Evolutionary conservation across 768 basidiomycete species (phyloP).

Genomic region (Tephrocybe sp.): DNA sequence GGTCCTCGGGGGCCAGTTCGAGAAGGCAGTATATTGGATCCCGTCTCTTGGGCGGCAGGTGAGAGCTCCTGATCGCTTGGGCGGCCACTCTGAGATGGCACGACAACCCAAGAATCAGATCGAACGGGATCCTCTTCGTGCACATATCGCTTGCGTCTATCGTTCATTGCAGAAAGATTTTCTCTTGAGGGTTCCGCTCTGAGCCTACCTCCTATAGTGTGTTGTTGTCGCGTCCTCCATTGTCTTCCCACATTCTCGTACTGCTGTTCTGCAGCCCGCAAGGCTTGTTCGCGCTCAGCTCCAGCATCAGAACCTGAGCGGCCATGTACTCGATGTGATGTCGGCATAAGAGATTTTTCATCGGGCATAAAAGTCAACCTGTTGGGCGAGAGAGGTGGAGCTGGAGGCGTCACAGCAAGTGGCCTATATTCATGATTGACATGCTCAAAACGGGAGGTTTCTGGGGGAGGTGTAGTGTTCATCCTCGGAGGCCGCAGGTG

Average conservation of each 20-base stretch:
- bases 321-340: conserved; percentile 34
- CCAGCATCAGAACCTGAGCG: conserved; percentile 54
- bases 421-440: conserved; percentile 8
- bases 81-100: conserved; percentile 27
- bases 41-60: conserved; percentile 21
- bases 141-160: conserved; percentile 23
- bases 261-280: conserved; percentile 39
- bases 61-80: conserved; percentile 31
- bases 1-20: conserved; percentile 29
- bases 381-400: conserved; percentile 48
- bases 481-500: conserved; percentile 27
- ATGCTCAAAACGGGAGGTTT: conserved; percentile 16
- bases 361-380: conserved; percentile 39
- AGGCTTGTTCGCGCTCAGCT: conserved; percentile 44
- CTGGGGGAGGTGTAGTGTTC: conserved; percentile 31
- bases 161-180: conserved; percentile 22
- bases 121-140: conserved; percentile 26
- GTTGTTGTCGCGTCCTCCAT: conserved; percentile 28
- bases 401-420: conserved; percentile 30
- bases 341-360: conserved; percentile 35
- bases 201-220: conserved; percentile 24
- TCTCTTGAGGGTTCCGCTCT: conserved; percentile 34
- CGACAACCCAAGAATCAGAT: conserved; percentile 28
- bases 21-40: conserved; percentile 18
- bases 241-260: conserved; percentile 30